Percentiles rank a stretch among this genome's conserved stretches.
Conservation (phyloP, 441 rosid genomes). For the Capsella rubella region DNA sequence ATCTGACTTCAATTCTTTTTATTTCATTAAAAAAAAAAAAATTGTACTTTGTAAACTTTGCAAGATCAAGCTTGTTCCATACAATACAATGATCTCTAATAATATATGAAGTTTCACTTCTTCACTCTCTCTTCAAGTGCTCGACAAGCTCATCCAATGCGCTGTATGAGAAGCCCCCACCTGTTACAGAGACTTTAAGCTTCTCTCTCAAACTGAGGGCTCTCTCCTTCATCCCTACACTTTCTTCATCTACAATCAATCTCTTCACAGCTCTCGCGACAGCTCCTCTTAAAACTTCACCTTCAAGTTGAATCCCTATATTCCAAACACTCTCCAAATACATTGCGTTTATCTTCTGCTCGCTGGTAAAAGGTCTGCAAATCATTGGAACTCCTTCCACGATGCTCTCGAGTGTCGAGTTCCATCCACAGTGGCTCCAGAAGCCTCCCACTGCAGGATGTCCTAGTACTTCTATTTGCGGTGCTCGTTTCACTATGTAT, state of each 20-base stretch:
- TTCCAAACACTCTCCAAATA: conserved; percentile 44
- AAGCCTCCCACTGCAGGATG: conserved; percentile 47
- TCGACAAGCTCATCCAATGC: conserved; percentile 43
- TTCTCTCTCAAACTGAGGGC: neutral
- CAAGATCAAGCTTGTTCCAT: neutral
- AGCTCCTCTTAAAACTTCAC: conserved; percentile 6
- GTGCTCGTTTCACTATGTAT: conserved; percentile 49
- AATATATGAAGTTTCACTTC: neutral
- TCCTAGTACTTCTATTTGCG: conserved; percentile 43
- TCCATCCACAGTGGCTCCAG: conserved; percentile 59
- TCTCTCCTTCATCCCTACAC: neutral
- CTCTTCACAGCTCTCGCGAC: neutral
- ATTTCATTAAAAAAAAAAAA: neutral
- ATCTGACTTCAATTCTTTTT: neutral
- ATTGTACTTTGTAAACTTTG: neutral
- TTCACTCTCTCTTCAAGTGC: neutral
- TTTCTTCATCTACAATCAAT: conserved; percentile 7
- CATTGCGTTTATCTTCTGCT: conserved; percentile 49
- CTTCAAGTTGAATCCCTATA: conserved; percentile 11
- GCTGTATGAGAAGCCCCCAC: conserved; percentile 21
- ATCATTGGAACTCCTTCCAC: conserved; percentile 51
- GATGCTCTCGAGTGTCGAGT: conserved; percentile 51
- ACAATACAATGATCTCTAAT: neutral
- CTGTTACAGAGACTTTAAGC: neutral
- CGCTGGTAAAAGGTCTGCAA: conserved; percentile 41